Evolutionary conservation across 108 stramenopile genomes (phyloP).

Genomic region (Cyclotella baltica): DNA sequence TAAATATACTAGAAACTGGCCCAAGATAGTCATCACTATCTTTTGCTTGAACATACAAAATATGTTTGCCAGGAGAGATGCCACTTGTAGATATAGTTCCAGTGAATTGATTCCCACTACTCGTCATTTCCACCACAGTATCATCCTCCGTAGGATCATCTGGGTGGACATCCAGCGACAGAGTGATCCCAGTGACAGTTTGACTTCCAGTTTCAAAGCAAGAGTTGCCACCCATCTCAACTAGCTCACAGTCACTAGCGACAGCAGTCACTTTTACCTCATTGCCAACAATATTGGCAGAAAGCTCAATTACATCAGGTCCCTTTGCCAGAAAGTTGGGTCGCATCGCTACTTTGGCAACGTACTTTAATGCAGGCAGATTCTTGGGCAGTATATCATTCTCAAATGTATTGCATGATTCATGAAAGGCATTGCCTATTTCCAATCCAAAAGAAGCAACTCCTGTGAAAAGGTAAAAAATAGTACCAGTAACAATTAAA

Average conservation of each 20-base stretch:
- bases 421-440: constrained; percentile 55
- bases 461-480: too few species aligned
- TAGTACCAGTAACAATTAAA: too few species aligned
- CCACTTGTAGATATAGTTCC: constrained; percentile 10
- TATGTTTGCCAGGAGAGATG: constrained; percentile 34
- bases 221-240: constrained; percentile 26
- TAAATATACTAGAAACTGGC: constrained; percentile 38
- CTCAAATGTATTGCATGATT: constrained; percentile 55
- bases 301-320: constrained; percentile 49
- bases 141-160: constrained; percentile 11
- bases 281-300: background rate
- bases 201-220: constrained; percentile 29
- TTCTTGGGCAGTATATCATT: constrained; percentile 36
- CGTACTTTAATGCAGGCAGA: constrained; percentile 44
- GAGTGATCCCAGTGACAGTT: background rate
- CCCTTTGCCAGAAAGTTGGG: constrained; percentile 54
- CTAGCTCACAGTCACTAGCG: constrained; percentile 39
- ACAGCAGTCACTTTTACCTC: constrained; percentile 17
- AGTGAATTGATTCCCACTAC: constrained; percentile 2
- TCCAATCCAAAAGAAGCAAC: constrained; percentile 58
- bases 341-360: constrained; percentile 37
- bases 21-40: constrained; percentile 56
- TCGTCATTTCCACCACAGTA: constrained; percentile 7
- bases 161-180: constrained; percentile 40
- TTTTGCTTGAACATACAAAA: constrained; percentile 48